Conservation (phyloP, 108 stramenopile genomes). For the Fistulifera pelliculosa region DNA sequence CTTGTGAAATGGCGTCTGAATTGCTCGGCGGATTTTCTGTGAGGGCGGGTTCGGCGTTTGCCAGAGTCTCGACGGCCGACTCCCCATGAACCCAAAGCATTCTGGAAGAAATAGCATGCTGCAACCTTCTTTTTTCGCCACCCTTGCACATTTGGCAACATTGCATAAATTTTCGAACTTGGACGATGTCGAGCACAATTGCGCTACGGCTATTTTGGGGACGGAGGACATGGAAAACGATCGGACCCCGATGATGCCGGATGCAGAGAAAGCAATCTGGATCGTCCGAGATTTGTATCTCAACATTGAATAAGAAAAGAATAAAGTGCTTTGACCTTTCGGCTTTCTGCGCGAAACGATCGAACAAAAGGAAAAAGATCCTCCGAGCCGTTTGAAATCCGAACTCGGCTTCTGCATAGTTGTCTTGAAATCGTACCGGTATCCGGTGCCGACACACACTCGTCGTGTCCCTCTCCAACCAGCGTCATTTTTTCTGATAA, state of each 20-base stretch:
- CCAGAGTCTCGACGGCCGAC: constrained; percentile 46
- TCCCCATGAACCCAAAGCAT: constrained; percentile 77
- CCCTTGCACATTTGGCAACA: constrained; percentile 72
- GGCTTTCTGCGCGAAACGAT: no score
- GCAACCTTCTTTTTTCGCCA: constrained; percentile 39
- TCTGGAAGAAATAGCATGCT: constrained; percentile 79
- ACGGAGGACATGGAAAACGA: no score
- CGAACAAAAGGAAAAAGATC: no score
- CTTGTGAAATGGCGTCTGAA: constrained; percentile 1
- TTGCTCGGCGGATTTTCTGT: background rate
- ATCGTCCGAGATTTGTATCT: background rate
- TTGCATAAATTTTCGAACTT: constrained; percentile 56
- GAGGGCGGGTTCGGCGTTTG: constrained; percentile 53
- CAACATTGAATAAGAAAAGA: no score
- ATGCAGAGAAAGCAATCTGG: no score
- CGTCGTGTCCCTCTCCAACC: background rate
- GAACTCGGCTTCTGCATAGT: no score
- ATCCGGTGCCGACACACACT: background rate
- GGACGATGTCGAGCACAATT: constrained; percentile 62
- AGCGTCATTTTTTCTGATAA: no score
- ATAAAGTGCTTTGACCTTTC: no score
- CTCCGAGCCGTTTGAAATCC: no score
- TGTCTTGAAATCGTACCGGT: background rate
- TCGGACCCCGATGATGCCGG: no score
- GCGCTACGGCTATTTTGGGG: constrained; percentile 60